Evolutionary conservation across 805 yeast genomes (phyloP).

Genomic region (Yamadazyma olivae): DNA sequence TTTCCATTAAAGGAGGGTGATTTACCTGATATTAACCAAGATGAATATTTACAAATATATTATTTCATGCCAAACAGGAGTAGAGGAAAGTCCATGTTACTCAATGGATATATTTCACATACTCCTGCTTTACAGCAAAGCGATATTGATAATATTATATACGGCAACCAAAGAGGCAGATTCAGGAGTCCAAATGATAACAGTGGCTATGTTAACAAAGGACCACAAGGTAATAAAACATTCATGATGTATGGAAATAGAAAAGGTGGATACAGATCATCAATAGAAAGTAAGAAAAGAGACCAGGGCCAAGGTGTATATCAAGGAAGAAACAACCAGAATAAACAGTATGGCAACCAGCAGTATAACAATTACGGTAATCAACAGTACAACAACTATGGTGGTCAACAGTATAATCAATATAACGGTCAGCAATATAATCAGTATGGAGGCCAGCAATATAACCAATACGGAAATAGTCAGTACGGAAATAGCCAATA

Average conservation of each 20-base stretch:
- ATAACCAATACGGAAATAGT: background rate
- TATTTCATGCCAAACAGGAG: conserved; percentile 62
- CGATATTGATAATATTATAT: conserved; percentile 61
- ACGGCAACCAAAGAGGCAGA: conserved; percentile 39
- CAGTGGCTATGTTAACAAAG: conserved; percentile 35
- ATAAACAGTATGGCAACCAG: conserved; percentile 10
- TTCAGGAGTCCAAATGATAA: conserved; percentile 29
- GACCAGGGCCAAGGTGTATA: background rate
- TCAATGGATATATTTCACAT: conserved; percentile 74
- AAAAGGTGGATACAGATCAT: conserved; percentile 37
- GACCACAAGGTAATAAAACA: conserved; percentile 36
- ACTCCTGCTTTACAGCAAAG: conserved; percentile 58
- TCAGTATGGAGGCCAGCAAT: conserved; percentile 4
- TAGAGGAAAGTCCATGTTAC: conserved; percentile 75
- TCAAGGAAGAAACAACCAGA: conserved; percentile 11
- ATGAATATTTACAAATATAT: conserved; percentile 39
- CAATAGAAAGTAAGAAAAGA: conserved; percentile 13
- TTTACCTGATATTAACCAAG: conserved; percentile 43
- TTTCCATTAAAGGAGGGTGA: conserved; percentile 49
- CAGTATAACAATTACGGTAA: conserved; percentile 8
- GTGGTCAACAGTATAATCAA: conserved; percentile 9
- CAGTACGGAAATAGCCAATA: conserved; percentile 1
- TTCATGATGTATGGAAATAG: conserved; percentile 31
- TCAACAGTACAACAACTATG: conserved; percentile 7
- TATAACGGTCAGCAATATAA: conserved; percentile 13